A percentile compares a stretch with the other conserved stretches of the same genome.
Conservation (phyloP, 176 grass and related monocot genomes). For the Microstegium vimineum region DNA sequence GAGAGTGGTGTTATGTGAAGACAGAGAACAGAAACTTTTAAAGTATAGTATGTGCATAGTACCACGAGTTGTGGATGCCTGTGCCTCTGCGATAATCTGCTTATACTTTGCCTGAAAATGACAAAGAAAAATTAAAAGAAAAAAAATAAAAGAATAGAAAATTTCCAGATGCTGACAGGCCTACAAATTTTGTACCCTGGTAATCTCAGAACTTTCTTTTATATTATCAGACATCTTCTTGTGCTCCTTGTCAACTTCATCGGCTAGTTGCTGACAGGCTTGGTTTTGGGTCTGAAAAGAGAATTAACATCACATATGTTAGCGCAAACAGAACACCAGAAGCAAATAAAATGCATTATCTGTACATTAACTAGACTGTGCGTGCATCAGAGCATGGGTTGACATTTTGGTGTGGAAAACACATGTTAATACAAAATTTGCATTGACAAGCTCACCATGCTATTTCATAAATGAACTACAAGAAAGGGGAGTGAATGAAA, state of each 20-base stretch:
- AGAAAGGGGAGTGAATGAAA: conserved; percentile 4
- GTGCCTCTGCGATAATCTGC: conserved; percentile 41
- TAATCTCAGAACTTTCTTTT: conserved; percentile 38
- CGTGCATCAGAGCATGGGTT: not conserved
- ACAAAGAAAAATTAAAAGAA: not conserved
- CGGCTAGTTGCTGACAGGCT: conserved; percentile 36
- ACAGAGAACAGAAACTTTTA: not conserved
- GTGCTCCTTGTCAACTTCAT: conserved; percentile 47
- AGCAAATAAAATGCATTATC: not conserved
- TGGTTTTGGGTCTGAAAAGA: conserved; percentile 39
- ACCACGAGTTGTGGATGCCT: conserved; percentile 49
- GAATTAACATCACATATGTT: not conserved
- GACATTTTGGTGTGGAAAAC: not conserved
- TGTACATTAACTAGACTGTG: not conserved
- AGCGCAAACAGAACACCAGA: not conserved
- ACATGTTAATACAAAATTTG: not conserved
- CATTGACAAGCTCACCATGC: not conserved
- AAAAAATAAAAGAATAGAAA: not conserved
- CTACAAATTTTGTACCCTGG: conserved; percentile 31
- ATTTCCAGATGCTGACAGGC: not conserved
- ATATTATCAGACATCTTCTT: conserved; percentile 44
- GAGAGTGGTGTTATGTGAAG: not conserved
- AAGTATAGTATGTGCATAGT: not conserved
- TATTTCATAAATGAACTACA: not conserved
- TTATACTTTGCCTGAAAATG: conserved; percentile 49